phyloP scores from a whole-genome alignment of 2,329 filamentous ascomycete species.

The Epichloe festucae region DNA sequence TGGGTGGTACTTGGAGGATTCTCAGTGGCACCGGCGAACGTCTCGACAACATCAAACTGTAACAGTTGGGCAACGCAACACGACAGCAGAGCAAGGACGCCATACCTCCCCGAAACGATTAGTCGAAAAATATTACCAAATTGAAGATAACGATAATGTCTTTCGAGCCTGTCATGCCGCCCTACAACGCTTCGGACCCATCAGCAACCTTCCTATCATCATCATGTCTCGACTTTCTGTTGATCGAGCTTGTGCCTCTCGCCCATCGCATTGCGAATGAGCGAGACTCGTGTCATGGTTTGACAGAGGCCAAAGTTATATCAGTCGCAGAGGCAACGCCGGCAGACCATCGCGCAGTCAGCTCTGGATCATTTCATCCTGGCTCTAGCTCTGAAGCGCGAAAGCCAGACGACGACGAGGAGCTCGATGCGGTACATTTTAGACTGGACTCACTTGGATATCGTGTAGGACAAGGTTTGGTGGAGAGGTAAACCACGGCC shows the following conservation, averaged over 20 bases:
- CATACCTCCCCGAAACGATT: not conserved
- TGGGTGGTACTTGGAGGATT: no score
- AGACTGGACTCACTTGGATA: constrained; percentile 78
- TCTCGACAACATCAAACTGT: not conserved
- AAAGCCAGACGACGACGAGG: constrained; percentile 57
- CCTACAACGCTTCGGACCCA: constrained; percentile 61
- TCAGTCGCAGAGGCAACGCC: constrained; percentile 8
- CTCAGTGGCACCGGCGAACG: not conserved
- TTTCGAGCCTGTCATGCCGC: constrained; percentile 56
- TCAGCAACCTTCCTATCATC: constrained; percentile 64
- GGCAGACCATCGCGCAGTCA: constrained; percentile 6
- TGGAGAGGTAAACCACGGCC: constrained; percentile 56
- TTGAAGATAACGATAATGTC: constrained; percentile 42
- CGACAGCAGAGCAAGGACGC: not conserved
- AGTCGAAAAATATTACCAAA: not conserved
- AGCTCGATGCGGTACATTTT: constrained; percentile 73
- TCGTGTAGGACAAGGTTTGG: constrained; percentile 80
- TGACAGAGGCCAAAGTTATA: constrained; percentile 8
- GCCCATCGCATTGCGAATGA: constrained; percentile 75
- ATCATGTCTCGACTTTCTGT: constrained; percentile 82
- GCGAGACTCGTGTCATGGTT: constrained; percentile 34
- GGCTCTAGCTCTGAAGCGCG: constrained; percentile 10
- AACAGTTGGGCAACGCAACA: not conserved
- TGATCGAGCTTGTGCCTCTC: constrained; percentile 94
- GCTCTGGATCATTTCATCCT: constrained; percentile 13